phyloP scores from a whole-genome alignment of 129 eudicot genomes.

The Kitagawia praeruptora region DNA sequence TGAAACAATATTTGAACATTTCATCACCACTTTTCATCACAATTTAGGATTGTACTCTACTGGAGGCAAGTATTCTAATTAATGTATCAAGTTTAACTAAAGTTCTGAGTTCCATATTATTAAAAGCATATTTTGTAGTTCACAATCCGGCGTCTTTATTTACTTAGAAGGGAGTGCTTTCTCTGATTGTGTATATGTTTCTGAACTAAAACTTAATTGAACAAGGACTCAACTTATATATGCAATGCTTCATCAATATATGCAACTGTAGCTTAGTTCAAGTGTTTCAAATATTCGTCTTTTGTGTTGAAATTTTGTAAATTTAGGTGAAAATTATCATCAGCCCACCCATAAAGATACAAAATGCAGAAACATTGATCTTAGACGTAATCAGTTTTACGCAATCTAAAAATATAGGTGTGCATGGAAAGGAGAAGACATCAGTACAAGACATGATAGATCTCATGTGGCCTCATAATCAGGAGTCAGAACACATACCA shows the following conservation, averaged over 20 bases:
- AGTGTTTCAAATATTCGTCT: background rate
- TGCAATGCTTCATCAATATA: background rate
- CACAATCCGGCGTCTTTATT: background rate
- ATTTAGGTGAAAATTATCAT: background rate
- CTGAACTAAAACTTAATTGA: background rate
- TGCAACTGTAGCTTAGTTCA: background rate
- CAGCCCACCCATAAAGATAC: background rate
- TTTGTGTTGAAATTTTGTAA: background rate
- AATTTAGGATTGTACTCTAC: background rate
- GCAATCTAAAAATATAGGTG: background rate
- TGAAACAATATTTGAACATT: background rate
- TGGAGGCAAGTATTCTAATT: background rate
- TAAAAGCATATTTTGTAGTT: background rate
- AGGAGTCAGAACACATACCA: conserved; percentile 32
- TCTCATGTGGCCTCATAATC: background rate
- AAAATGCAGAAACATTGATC: background rate
- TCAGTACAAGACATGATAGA: background rate
- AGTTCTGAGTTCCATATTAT: background rate
- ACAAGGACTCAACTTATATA: background rate
- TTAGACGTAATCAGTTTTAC: background rate
- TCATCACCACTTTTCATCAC: background rate
- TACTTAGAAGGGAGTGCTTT: background rate
- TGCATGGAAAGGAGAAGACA: background rate
- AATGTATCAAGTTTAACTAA: background rate
- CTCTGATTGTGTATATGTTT: background rate